These are phyloP conservation scores for Magnusiomyces ingens DNA, from an alignment of 1,139 yeast genomes.

Conservation along the genomic window DNA sequence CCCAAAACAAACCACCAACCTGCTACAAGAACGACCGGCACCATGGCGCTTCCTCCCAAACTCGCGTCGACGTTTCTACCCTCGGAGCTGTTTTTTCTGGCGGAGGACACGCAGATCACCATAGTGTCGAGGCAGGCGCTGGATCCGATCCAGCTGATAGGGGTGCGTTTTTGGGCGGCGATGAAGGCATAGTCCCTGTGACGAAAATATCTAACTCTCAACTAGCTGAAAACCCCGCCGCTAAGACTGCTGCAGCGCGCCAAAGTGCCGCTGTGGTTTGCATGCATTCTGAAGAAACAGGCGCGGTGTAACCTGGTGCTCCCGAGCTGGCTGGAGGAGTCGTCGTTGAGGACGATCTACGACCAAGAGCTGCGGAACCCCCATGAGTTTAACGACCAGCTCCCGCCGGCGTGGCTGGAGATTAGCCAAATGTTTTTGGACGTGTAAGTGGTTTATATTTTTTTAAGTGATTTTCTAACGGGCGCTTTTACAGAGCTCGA, in stretches of 20 bases:
- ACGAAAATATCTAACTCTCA: slow-evolving; percentile 28
- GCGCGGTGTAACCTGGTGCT: slow-evolving; percentile 79
- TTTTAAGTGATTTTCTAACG: slow-evolving; percentile 13
- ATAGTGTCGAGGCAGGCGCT: slow-evolving; percentile 71
- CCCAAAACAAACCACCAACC: no score
- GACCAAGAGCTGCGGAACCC: slow-evolving; percentile 60
- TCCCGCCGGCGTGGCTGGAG: slow-evolving; percentile 90
- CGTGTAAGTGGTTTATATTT: slow-evolving; percentile 14
- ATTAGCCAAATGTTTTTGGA: slow-evolving; percentile 60
- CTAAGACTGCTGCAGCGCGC: slow-evolving; percentile 64
- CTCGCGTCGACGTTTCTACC: slow-evolving; percentile 60
- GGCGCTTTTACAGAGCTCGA: slow-evolving; percentile 41
- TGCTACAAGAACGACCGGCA: neutral
- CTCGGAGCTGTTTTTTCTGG: slow-evolving; percentile 72
- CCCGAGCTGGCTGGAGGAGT: slow-evolving; percentile 76
- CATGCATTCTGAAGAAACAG: slow-evolving; percentile 73
- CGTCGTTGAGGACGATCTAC: slow-evolving; percentile 50
- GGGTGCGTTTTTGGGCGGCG: slow-evolving; percentile 35
- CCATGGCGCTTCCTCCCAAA: slow-evolving; percentile 60
- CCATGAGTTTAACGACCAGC: slow-evolving; percentile 49
- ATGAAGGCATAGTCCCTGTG: no score
- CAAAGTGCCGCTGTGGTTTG: slow-evolving; percentile 82
- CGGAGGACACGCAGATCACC: slow-evolving; percentile 69
- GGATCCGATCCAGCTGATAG: slow-evolving; percentile 57
- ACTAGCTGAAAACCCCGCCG: slow-evolving; percentile 38